Conservation (phyloP, 2,329 filamentous ascomycete genomes). For the Macrophomina pseudophaseolina region DNA sequence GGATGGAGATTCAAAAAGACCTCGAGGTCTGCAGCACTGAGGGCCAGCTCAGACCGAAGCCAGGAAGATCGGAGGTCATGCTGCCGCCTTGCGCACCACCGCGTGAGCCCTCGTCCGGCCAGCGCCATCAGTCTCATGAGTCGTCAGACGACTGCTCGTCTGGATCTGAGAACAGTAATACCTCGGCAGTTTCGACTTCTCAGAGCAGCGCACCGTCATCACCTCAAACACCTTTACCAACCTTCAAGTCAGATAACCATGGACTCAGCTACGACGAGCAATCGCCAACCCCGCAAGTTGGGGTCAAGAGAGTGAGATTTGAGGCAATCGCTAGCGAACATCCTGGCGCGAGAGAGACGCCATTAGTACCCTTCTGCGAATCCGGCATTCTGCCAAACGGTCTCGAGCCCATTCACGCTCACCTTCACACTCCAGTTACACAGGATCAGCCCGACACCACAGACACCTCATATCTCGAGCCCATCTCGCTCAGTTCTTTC, state of each 20-base stretch:
- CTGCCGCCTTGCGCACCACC: constrained; percentile 1
- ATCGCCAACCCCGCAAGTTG: neutral
- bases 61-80: neutral
- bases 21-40: neutral
- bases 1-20: neutral
- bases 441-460: too few species aligned
- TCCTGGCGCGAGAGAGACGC: neutral
- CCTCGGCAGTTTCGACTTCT: neutral
- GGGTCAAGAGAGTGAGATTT: neutral
- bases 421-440: too few species aligned
- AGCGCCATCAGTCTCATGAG: neutral
- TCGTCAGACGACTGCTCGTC: neutral
- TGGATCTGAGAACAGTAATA: neutral
- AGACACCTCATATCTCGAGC: neutral
- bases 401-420: too few species aligned
- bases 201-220: neutral
- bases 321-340: neutral
- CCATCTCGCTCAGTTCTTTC: neutral
- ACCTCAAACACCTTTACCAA: neutral
- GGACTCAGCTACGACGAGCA: neutral
- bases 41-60: neutral
- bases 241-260: neutral
- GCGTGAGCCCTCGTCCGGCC: neutral
- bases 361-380: too few species aligned
- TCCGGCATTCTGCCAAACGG: too few species aligned